phyloP scores from a whole-genome alignment of 2,329 filamentous ascomycete species.

The Cryphonectria radicalis region DNA sequence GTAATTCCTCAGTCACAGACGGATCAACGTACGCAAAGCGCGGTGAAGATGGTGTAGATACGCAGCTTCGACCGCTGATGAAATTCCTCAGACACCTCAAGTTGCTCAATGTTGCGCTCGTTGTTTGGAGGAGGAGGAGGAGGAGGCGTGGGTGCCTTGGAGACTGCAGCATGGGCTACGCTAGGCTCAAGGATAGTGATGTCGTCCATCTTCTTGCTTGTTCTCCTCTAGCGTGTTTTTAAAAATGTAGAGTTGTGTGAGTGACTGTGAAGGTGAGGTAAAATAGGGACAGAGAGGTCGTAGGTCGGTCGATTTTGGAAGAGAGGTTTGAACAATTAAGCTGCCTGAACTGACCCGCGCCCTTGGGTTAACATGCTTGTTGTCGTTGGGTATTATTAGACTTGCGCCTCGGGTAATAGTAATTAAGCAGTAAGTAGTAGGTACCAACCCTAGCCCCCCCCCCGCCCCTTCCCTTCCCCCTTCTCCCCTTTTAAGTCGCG shows the following conservation, averaged over 20 bases:
- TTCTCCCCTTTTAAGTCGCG: neutral
- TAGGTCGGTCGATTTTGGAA: neutral
- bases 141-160: neutral
- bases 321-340: neutral
- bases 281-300: neutral
- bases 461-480: too few relatives aligned
- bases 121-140: too few relatives aligned
- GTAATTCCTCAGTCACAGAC: neutral
- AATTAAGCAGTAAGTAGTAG: too few relatives aligned
- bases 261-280: neutral
- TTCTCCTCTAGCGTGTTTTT: neutral
- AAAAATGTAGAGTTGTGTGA: neutral
- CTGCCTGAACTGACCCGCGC: neutral
- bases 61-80: conserved; percentile 3
- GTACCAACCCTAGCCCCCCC: too few relatives aligned
- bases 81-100: neutral
- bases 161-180: neutral
- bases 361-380: neutral
- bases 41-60: neutral
- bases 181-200: conserved; percentile 2
- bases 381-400: neutral
- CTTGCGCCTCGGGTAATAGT: neutral
- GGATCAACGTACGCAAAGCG: neutral
- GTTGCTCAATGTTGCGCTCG: conserved; percentile 3
- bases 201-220: neutral